Conservation (phyloP, 2,329 filamentous ascomycete species). For the Akanthomyces muscarius region DNA sequence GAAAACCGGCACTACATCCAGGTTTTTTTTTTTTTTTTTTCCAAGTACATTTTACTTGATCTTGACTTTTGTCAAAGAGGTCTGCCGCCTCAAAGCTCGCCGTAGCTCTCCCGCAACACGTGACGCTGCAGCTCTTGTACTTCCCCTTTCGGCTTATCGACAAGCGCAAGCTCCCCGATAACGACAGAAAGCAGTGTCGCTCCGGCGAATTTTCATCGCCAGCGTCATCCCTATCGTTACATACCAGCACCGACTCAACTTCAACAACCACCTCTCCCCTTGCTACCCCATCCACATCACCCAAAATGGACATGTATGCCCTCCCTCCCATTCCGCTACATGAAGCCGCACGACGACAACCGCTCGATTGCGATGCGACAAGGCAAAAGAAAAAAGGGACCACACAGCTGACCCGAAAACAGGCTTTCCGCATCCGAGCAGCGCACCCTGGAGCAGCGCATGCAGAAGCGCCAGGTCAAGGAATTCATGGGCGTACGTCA, state of each 20-base stretch:
- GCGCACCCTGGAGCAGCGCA: conserved; percentile 87
- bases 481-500: conserved; percentile 90
- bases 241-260: not conserved
- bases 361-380: not conserved
- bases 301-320: conserved; percentile 25
- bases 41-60: not conserved
- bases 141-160: conserved; percentile 17
- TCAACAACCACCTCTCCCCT: not conserved
- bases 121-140: not conserved
- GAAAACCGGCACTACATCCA: not conserved
- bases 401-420: conserved; percentile 5
- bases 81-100: no score
- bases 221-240: conserved; percentile 6
- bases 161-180: conserved; percentile 7
- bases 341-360: not conserved
- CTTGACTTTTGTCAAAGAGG: no score
- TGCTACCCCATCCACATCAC: conserved; percentile 16
- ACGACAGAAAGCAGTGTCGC: not conserved
- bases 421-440: conserved; percentile 75
- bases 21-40: no score
- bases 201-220: conserved; percentile 15
- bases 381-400: not conserved
- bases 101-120: not conserved
- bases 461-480: conserved; percentile 98
- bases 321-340: not conserved